Evolutionary conservation across 345 rosid genomes (phyloP), one percentile per base, ranked within the genome.

Genomic region (Luvunga scandens): DNA sequence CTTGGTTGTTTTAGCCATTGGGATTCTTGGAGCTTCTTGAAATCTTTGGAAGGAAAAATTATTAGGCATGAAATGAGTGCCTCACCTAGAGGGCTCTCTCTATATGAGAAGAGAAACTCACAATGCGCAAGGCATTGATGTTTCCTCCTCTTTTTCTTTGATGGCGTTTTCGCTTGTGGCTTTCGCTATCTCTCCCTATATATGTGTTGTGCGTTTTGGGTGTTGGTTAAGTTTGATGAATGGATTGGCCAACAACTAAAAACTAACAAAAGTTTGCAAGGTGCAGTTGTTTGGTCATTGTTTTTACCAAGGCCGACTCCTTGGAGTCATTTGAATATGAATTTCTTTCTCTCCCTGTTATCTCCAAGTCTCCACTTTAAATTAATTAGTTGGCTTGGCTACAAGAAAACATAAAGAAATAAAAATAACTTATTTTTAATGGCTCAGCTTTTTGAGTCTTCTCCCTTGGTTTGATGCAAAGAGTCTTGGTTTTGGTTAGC

Each of bases 211-310:
- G 53, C 66, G 39, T 75, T 83, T 81, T 79, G 81, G 85, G 85
- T 76, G 77, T 56, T 75, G 81, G 83, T 78, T 69, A 79, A 16
- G 9, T 68, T 62, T 28, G 75, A 38, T 61, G 82, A 85, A 75
- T 83, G 76, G 88, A 86, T 86, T 75, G 90, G 87, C 87, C 90
- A 89, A 85, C 85, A 19, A 80, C 83, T 76, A 73, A 76, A 10
- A 78, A 59, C 82, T 64, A 77, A 80, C 86, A 81, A 70, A 81
- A 70, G 80, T 77, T 77, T 79, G 69, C 78, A 25, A 64, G 76
- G 72, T 77, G 81, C 80, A 82, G 81, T 80, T 80, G 87, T 84
- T 81, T 75, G 64, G 42, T 50, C 75, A 66, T 72, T 42, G 69
- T 33, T 78, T 70, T 71, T 75, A 30, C 48, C 71, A 4, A 9